Base-by-base conservation (phyloP, 768 basidiomycete species). In the Krasilnikovozyma curviuscula region DNA sequence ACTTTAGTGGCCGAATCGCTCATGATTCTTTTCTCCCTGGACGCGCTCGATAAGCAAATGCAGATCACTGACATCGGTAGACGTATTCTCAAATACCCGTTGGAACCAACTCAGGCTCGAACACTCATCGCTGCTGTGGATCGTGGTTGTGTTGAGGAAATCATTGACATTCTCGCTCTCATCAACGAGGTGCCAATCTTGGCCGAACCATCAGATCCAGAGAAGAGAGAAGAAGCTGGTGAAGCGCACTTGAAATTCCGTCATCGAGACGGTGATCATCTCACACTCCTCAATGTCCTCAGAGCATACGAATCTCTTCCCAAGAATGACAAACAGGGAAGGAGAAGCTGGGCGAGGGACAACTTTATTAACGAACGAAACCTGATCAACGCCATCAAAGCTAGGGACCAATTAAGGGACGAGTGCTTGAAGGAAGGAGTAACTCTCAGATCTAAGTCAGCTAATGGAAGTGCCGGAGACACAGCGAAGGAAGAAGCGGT, bases 71-170 rank as follows among this genome's bases (percentile, higher is more conserved):
- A 69, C 0, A 63, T 81, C 4, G 93, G 93, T 2, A 73, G 76
- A 5, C 67, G 76, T 53, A 95, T 98, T 83, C 79, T 86, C 3
- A 59, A 68, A n/a, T 84, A 89, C 59, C 93, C 93, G 2, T 73
- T 93, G n/a, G 86, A 95, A 55, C 86, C 91, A 1, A 67, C 75
- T 28, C 73, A 78, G 46, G 76, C 88, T 0, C 77, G 84, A 27
- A 73, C 80, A 34, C 66, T 97, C 28, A 67, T 97, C 45, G 80
- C 81, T 13, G 82, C 91, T 1, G 72, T 74, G 58, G 71, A 73
- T 18, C 67, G 77, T 45, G 73, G 71, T 1, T 95, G 85, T 66
- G 75, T 80, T 0, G 59, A 68, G 16, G 85, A 91, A 63, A 70
- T 91, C 32, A 68, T 95, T 55, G 77, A 81, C 56, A 80, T 97